Percentiles rank a stretch among this genome's conserved stretches.
Evolutionary conservation across 352 stramenopile genomes (phyloP).

Genomic region (Phytophthora tubulina): DNA sequence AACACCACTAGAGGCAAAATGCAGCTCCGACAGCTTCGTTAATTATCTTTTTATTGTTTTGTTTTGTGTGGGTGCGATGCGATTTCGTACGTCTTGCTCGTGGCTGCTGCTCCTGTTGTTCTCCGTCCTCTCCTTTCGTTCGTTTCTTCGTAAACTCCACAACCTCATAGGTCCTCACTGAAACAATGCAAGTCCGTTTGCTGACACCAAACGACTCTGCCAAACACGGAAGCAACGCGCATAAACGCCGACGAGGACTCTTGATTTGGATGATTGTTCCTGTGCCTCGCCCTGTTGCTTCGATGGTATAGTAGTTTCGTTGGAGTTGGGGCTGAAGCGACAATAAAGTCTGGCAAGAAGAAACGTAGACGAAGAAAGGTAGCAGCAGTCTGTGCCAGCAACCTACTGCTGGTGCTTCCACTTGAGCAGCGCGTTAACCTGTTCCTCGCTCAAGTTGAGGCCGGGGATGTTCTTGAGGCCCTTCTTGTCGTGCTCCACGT

Average conservation of each 20-base stretch:
- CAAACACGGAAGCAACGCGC: slow-evolving; percentile 20
- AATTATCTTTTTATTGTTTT: slow-evolving; percentile 49
- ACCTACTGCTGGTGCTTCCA: slow-evolving; percentile 92
- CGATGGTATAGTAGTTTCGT: slow-evolving; percentile 14
- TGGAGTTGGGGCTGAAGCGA: neutral
- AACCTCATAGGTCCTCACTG: slow-evolving; percentile 1
- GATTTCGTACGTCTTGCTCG: slow-evolving; percentile 17
- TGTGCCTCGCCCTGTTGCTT: slow-evolving; percentile 24
- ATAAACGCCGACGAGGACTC: slow-evolving; percentile 13
- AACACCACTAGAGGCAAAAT: slow-evolving; percentile 9
- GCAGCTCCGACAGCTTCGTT: slow-evolving; percentile 28
- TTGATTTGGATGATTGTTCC: slow-evolving; percentile 26
- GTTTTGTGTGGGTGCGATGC: slow-evolving; percentile 24
- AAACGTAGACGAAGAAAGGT: slow-evolving; percentile 4
- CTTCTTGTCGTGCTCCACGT: slow-evolving; percentile 83
- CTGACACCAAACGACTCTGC: neutral
- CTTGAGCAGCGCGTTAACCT: slow-evolving; percentile 86
- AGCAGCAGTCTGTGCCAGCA: neutral
- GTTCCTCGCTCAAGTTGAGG: slow-evolving; percentile 70
- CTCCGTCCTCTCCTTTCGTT: slow-evolving; percentile 1
- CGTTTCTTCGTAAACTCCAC: neutral
- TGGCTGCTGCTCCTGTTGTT: slow-evolving; percentile 16
- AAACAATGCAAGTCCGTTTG: neutral
- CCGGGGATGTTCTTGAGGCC: slow-evolving; percentile 73
- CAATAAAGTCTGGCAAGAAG: slow-evolving; percentile 7